Base-by-base conservation (phyloP, 2,329 filamentous ascomycete species). In the Myotisia sp. region DNA sequence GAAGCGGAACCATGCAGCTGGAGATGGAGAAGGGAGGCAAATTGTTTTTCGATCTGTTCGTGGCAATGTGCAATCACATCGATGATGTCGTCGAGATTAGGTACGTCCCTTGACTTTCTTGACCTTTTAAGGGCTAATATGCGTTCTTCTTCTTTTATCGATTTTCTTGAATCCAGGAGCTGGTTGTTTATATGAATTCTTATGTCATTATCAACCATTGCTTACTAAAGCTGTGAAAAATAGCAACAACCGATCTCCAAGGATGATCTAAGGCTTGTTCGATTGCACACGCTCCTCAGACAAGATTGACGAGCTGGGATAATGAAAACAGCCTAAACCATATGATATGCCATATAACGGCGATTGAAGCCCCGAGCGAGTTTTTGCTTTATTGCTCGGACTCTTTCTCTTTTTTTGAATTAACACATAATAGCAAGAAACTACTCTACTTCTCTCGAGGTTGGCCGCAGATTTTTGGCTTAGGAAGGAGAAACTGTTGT, bases 1-100 rank as follows among this genome's bases (percentile, higher is more conserved):
- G 81, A 64, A 93, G 85, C 67, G 86, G 86, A 63, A 94, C 86
- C 62, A 92, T 94, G 85, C 86, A 94, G 72, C 79, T 81, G 67
- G 86, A 94, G 68, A 94, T 95, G 86, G 83, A 93, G 68, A 76
- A 76, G 61, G 85, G 86, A 59, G 85, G 74, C 64, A 86, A 86
- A 70, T 71, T 94, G 65, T 94, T 90, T 71, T 95, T 95, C 66
- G 86, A 94, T 70, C 69, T 95, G 62, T 95, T 94, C 61, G 86
- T 94, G 56, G 86, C 86, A 52, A 82, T 94, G 79, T 92, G 84
- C 70, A 94, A 93, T 65, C 86, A 93, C 67, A 79, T 94, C 54
- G 86, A 94, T 71, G 86, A 94, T 62, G 76, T 94, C 63, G 79
- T 83, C 63, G 84, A 90, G 57, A 76, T 83, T 61, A 79, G 73